phyloP scores from a whole-genome alignment of 345 rosid species.

The Lenwebbia sp. region DNA sequence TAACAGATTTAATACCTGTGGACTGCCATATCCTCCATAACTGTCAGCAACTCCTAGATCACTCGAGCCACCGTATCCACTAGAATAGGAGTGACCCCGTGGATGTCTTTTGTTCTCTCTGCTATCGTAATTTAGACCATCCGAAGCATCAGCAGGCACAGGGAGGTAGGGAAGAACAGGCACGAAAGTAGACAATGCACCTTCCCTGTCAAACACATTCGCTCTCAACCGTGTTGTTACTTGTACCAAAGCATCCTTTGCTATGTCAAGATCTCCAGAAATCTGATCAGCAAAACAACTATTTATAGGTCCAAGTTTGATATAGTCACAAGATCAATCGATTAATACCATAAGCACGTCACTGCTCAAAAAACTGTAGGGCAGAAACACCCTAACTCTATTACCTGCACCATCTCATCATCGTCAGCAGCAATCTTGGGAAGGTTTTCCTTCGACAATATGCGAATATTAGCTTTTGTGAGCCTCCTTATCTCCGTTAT shows the following conservation, averaged over 20 bases:
- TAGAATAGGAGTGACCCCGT: slow-evolving; percentile 65
- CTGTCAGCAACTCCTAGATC: slow-evolving; percentile 41
- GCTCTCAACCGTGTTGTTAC: slow-evolving; percentile 74
- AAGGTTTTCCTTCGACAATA: slow-evolving; percentile 77
- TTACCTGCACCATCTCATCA: slow-evolving; percentile 99
- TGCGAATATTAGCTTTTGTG: slow-evolving; percentile 87
- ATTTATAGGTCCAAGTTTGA: not conserved
- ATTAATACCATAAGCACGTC: not conserved
- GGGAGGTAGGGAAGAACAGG: slow-evolving; percentile 91
- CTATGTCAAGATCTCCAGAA: slow-evolving; percentile 87
- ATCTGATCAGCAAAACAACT: slow-evolving; percentile 33
- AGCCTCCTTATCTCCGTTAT: slow-evolving; percentile 84
- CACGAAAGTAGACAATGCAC: slow-evolving; percentile 59
- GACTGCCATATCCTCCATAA: slow-evolving; percentile 69
- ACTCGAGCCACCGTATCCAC: slow-evolving; percentile 57
- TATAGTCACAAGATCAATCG: not conserved
- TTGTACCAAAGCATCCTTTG: slow-evolving; percentile 91
- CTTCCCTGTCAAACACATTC: slow-evolving; percentile 83
- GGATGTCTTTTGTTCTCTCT: slow-evolving; percentile 76
- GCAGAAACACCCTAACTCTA: not conserved
- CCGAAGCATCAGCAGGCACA: slow-evolving; percentile 55
- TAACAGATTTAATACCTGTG: slow-evolving; percentile 33
- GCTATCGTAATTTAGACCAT: slow-evolving; percentile 38
- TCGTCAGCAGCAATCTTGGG: slow-evolving; percentile 82
- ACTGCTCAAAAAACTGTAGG: not conserved